Percentiles rank a stretch among this genome's conserved stretches.
phyloP scores from a whole-genome alignment of 192 early-diverging fungal genomes.

The Backusella mclennaniae region DNA sequence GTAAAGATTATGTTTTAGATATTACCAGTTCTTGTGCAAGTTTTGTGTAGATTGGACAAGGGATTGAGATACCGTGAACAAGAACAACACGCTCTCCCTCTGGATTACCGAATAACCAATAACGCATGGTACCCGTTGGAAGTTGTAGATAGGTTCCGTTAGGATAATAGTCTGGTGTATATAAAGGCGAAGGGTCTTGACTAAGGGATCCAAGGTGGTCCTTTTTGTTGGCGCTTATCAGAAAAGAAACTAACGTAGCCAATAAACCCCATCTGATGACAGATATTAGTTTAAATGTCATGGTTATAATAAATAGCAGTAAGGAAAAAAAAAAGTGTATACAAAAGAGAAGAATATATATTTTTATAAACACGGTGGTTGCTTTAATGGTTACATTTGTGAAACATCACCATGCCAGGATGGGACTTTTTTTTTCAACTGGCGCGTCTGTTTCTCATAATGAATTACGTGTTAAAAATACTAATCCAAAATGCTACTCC shows the following conservation, averaged over 20 bases:
- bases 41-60: constrained; percentile 4
- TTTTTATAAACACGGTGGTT: not conserved
- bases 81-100: constrained; percentile 38
- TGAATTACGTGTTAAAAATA: not conserved
- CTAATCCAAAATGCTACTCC: too few relatives aligned
- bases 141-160: constrained; percentile 27
- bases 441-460: not conserved
- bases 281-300: not conserved
- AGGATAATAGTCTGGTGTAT: constrained; percentile 33
- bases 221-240: not conserved
- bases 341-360: not conserved
- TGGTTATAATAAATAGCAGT: not conserved
- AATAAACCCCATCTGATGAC: not conserved
- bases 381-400: not conserved
- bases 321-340: not conserved
- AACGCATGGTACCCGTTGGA: constrained; percentile 44
- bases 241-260: not conserved
- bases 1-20: not conserved
- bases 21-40: constrained; percentile 17
- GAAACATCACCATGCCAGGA: not conserved
- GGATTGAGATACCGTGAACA: constrained; percentile 43
- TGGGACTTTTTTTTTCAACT: not conserved
- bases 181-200: constrained; percentile 27
- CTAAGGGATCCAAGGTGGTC: constrained; percentile 32
- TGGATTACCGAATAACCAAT: constrained; percentile 41